Evolutionary conservation across 768 basidiomycete genomes (phyloP).

Genomic region (Trametes meyenii): DNA sequence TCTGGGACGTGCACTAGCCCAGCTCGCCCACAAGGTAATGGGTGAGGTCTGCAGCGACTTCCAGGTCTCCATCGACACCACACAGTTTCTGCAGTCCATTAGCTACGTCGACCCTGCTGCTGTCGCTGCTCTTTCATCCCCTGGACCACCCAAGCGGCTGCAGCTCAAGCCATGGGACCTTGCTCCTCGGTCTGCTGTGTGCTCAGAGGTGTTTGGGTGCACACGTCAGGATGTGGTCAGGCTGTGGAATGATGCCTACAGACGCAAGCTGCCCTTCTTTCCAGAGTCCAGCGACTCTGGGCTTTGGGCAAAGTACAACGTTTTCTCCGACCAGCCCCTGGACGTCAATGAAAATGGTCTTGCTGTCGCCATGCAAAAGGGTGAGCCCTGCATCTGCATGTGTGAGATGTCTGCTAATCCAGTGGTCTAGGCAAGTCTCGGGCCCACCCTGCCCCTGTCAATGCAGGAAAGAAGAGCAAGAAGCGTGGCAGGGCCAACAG

Average conservation of each 20-base stretch:
- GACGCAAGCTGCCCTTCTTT: background rate
- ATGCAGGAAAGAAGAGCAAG: background rate
- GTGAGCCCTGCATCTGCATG: background rate
- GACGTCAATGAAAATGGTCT: background rate
- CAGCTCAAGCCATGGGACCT: background rate
- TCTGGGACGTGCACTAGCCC: background rate
- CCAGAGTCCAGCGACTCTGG: background rate
- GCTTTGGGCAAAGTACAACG: background rate
- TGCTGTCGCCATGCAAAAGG: background rate
- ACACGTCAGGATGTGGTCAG: background rate
- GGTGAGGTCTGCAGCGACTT: background rate
- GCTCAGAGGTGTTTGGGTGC: background rate
- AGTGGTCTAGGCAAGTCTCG: background rate
- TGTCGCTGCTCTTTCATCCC: no score
- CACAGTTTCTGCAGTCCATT: background rate
- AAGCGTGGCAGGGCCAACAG: background rate
- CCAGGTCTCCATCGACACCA: background rate
- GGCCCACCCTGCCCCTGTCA: background rate
- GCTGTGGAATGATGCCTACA: background rate
- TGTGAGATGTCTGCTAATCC: background rate
- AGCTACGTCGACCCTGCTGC: background rate
- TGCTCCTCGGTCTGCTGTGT: background rate
- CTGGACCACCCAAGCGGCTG: background rate
- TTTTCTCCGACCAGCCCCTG: background rate
- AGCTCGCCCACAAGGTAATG: background rate